Evolutionary conservation across 2,329 filamentous ascomycete genomes (phyloP).

Genomic region (Sporothrix phasma): DNA sequence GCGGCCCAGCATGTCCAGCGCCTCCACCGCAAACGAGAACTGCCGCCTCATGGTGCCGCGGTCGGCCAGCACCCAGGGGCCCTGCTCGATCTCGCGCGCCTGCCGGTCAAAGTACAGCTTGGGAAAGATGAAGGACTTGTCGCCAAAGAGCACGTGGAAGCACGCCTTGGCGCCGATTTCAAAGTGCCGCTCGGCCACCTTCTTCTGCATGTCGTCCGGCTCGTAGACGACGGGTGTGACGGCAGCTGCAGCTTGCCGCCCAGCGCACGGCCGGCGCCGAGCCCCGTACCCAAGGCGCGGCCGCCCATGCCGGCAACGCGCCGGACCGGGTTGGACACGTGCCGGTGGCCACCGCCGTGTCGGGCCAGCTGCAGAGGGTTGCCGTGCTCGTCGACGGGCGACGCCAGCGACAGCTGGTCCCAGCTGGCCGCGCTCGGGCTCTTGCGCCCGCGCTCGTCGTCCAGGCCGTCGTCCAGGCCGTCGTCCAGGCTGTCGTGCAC

Average conservation of each 20-base stretch:
- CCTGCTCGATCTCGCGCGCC: constrained; percentile 71
- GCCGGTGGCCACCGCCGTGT: constrained; percentile 25
- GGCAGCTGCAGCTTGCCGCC: constrained; percentile 74
- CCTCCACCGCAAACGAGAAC: constrained; percentile 70
- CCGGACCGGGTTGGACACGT: constrained; percentile 22
- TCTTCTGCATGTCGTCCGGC: constrained; percentile 67
- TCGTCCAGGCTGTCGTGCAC: no score
- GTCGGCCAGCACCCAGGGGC: constrained; percentile 68
- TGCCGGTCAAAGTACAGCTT: constrained; percentile 76
- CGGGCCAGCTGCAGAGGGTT: constrained; percentile 45
- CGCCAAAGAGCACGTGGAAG: constrained; percentile 93
- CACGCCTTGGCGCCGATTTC: constrained; percentile 88
- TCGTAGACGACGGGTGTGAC: constrained; percentile 72
- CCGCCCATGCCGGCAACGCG: not conserved
- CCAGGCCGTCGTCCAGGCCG: no score
- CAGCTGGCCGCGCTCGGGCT: constrained; percentile 79
- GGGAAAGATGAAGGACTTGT: constrained; percentile 90
- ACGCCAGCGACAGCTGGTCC: constrained; percentile 60
- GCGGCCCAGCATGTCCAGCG: constrained; percentile 54
- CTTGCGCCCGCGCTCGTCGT: constrained; percentile 45
- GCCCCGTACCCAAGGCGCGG: not conserved
- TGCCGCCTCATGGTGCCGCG: constrained; percentile 63
- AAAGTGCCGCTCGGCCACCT: constrained; percentile 71
- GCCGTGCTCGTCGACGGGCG: constrained; percentile 26
- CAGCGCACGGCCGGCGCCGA: constrained; percentile 28